Evolutionary conservation across 305 asterid species (phyloP).

Genomic region (Ilex paraguariensis): DNA sequence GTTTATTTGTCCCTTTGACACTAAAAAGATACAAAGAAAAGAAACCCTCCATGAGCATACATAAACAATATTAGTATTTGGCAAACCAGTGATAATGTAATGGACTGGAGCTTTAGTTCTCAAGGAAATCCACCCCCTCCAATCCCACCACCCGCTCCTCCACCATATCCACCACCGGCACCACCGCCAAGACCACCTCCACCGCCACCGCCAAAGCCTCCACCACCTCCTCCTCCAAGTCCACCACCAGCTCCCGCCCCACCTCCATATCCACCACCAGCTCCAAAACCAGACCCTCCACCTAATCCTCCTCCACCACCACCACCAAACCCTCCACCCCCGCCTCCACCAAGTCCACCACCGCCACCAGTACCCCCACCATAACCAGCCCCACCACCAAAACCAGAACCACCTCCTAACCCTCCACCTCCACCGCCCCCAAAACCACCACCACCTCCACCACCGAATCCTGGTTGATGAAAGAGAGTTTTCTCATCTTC

Average conservation of each 20-base stretch:
- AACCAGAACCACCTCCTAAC: constrained; percentile 1
- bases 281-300: not conserved
- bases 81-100: no score
- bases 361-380: not conserved
- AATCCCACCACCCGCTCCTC: not conserved
- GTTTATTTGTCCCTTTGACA: no score
- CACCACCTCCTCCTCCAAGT: not conserved
- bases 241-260: not conserved
- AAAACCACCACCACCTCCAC: constrained; percentile 16
- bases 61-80: no score
- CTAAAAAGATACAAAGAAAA: no score
- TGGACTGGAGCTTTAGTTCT: not conserved
- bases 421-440: constrained; percentile 17
- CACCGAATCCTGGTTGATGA: constrained; percentile 7
- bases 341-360: constrained; percentile 5
- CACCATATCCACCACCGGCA: not conserved
- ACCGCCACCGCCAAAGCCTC: not conserved
- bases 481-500: not conserved
- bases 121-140: not conserved
- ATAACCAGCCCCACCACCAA: constrained; percentile 9
- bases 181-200: not conserved
- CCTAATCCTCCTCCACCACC: not conserved
- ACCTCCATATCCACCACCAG: not conserved
- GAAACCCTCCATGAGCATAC: no score
- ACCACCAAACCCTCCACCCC: constrained; percentile 9